A percentile compares a stretch with the other conserved stretches of the same genome.
Conservation (phyloP, 495 filamentous ascomycete species). For the Jackrogersella multiformis region DNA sequence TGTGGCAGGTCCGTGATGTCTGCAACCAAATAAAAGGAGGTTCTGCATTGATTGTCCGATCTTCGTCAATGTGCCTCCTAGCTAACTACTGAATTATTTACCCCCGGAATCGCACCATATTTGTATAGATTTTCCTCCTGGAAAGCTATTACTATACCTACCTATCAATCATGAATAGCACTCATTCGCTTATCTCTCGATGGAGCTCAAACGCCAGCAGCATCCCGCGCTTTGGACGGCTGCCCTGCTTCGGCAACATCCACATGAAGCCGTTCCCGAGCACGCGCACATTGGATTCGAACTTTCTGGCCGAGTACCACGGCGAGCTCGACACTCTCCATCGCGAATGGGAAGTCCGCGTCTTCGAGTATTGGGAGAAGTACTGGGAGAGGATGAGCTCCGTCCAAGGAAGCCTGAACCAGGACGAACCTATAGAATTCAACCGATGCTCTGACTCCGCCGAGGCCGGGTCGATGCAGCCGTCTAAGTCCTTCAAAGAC, state of each 20-base stretch:
- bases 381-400: neutral
- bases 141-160: too few relatives aligned
- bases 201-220: neutral
- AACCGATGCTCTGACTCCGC: neutral
- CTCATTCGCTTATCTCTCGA: neutral
- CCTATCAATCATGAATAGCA: neutral
- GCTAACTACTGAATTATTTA: too few relatives aligned
- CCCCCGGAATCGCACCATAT: too few relatives aligned
- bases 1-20: neutral
- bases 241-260: constrained; percentile 4
- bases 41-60: neutral
- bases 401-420: neutral
- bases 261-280: neutral
- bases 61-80: neutral
- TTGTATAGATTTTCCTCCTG: too few relatives aligned
- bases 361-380: constrained; percentile 2
- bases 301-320: neutral
- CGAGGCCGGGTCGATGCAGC: neutral
- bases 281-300: constrained; percentile 2
- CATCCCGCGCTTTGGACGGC: neutral
- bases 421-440: neutral
- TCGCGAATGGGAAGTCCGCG: neutral
- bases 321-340: neutral
- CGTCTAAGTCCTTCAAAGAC: neutral
- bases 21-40: neutral